A percentile compares a stretch with the other conserved stretches of the same genome.
Evolutionary conservation across 345 rosid genomes (phyloP).

Genomic region (Leavenworthia alabamica): DNA sequence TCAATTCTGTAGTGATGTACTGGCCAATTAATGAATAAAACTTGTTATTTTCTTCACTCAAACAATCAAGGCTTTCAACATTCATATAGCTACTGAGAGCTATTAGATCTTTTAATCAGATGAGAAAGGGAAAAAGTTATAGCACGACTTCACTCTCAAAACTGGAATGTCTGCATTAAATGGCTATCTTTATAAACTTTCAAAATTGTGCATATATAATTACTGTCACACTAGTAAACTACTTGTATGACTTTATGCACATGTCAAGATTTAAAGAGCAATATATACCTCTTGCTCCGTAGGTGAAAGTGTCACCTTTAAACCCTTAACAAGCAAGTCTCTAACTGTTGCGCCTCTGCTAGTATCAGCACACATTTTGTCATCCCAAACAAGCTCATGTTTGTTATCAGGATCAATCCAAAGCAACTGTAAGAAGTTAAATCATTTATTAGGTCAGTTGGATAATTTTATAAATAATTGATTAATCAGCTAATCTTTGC

Average conservation of each 20-base stretch:
- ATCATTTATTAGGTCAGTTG: neutral
- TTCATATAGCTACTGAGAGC: constrained; percentile 5
- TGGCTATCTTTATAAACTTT: neutral
- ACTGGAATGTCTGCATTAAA: neutral
- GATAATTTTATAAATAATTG: neutral
- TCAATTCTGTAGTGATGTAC: constrained; percentile 68
- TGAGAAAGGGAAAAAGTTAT: neutral
- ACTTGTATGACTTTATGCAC: constrained; percentile 1
- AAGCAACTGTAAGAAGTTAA: constrained; percentile 51
- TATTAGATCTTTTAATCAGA: neutral
- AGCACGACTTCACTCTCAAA: constrained; percentile 4
- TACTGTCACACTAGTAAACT: neutral
- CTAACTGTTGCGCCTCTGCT: constrained; percentile 88
- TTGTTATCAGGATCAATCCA: constrained; percentile 94
- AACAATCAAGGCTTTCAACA: too few species aligned
- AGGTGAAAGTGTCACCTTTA: constrained; percentile 75
- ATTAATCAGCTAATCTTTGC: neutral
- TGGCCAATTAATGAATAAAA: constrained; percentile 31
- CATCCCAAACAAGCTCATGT: constrained; percentile 96
- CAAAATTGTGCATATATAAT: neutral
- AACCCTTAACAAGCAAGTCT: constrained; percentile 78
- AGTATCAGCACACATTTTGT: constrained; percentile 97
- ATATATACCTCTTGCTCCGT: constrained; percentile 66
- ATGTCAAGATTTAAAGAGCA: neutral
- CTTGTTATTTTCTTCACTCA: constrained; percentile 7